These are phyloP conservation scores for Xylaria sp. DNA, from an alignment of 2,329 filamentous ascomycete genomes.

Conservation along the genomic window DNA sequence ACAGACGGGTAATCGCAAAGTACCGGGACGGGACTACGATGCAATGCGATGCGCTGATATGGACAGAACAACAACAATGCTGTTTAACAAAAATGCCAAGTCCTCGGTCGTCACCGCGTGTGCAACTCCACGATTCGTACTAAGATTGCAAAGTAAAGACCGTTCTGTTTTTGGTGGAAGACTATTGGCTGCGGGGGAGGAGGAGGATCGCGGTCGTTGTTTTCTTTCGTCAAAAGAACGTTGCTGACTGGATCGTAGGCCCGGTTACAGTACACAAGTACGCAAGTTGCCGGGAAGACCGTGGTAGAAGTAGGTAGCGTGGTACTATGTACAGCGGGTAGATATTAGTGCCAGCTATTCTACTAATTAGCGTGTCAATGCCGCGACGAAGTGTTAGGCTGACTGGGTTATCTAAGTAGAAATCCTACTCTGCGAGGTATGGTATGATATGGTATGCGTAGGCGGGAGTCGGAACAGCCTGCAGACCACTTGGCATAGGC, in stretches of 20 bases:
- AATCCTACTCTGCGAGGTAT: background rate
- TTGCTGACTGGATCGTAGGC: constrained; percentile 6
- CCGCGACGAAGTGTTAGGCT: background rate
- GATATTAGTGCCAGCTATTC: constrained; percentile 13
- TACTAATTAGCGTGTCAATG: constrained; percentile 25
- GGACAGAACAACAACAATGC: constrained; percentile 6
- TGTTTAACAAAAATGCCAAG: background rate
- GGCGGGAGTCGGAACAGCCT: background rate
- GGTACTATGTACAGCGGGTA: background rate
- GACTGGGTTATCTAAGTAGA: background rate
- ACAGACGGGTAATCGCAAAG: background rate
- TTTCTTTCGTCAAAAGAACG: constrained; percentile 18
- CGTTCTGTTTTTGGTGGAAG: constrained; percentile 9
- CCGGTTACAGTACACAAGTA: constrained; percentile 4
- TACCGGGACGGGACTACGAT: background rate
- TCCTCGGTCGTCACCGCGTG: constrained; percentile 16
- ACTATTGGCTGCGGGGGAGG: constrained; percentile 26
- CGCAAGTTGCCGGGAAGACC: constrained; percentile 6
- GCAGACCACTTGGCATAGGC: constrained; percentile 15
- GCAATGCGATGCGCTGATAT: constrained; percentile 13
- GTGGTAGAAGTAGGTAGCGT: background rate
- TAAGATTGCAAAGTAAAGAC: constrained; percentile 5
- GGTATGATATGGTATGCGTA: too few species aligned
- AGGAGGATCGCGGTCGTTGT: constrained; percentile 25
- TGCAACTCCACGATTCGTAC: constrained; percentile 32